These are phyloP conservation scores for Coniosporium tulheliwenetii DNA, from an alignment of 2,329 filamentous ascomycete species.

Conservation along the genomic window DNA sequence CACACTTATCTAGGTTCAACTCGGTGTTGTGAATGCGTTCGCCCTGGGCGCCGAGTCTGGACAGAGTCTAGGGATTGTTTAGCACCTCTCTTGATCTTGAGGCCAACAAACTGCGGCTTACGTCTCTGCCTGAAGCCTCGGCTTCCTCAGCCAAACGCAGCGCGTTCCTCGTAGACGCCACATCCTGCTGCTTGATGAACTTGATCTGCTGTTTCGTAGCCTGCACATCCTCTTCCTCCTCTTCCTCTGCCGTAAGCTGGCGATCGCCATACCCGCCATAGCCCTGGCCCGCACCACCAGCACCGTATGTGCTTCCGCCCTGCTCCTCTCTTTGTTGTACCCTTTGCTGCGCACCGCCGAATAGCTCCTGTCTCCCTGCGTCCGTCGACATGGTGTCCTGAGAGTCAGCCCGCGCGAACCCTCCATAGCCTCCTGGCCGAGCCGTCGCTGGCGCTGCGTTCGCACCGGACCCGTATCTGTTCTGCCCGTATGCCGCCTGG, in stretches of 20 bases:
- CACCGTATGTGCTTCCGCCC: constrained; percentile 6
- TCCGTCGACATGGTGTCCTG: constrained; percentile 35
- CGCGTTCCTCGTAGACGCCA: constrained; percentile 56
- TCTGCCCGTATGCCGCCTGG: constrained; percentile 32
- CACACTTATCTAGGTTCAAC: constrained; percentile 51
- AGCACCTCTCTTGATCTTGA: constrained; percentile 13
- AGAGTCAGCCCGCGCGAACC: constrained; percentile 33
- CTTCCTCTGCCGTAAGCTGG: constrained; percentile 67
- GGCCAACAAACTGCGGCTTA: too few species aligned
- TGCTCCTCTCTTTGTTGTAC: constrained; percentile 29
- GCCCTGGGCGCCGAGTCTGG: constrained; percentile 59
- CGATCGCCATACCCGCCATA: constrained; percentile 48
- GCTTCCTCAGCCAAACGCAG: constrained; percentile 51
- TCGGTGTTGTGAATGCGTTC: constrained; percentile 73
- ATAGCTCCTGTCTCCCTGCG: constrained; percentile 47
- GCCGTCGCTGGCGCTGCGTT: constrained; percentile 11
- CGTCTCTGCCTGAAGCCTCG: constrained; percentile 24
- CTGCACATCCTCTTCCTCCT: constrained; percentile 58
- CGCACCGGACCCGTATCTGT: constrained; percentile 31
- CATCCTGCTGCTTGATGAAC: constrained; percentile 9
- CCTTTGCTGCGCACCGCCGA: constrained; percentile 40
- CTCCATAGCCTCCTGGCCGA: constrained; percentile 27
- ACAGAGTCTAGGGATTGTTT: constrained; percentile 55
- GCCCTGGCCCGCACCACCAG: constrained; percentile 7
- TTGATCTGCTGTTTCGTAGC: constrained; percentile 57